A percentile compares a stretch with the other conserved stretches of the same genome.
Evolutionary conservation across 306 rosid species (phyloP).

Genomic region (Adenanthera pavonina): DNA sequence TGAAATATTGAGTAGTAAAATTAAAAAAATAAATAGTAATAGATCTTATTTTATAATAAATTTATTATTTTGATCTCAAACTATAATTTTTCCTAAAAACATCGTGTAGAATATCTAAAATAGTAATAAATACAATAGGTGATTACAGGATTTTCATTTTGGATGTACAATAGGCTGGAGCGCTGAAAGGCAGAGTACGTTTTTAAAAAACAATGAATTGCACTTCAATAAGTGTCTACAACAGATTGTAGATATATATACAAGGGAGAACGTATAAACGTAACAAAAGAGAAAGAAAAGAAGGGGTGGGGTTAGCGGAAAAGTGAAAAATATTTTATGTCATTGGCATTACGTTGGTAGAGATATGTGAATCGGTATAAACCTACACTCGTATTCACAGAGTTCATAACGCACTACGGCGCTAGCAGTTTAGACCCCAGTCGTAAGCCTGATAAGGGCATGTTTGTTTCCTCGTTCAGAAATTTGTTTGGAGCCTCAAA

Average conservation of each 20-base stretch:
- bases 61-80: too few relatives aligned
- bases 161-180: background rate
- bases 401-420: constrained; percentile 38
- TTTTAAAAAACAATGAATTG: background rate
- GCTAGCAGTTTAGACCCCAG: constrained; percentile 83
- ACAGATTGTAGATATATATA: background rate
- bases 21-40: too few relatives aligned
- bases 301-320: too few relatives aligned
- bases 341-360: constrained; percentile 28
- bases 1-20: too few relatives aligned
- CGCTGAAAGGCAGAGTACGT: background rate
- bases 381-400: too few relatives aligned
- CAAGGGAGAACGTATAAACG: background rate
- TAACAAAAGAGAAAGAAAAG: background rate
- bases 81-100: too few relatives aligned
- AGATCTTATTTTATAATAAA: too few relatives aligned
- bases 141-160: background rate
- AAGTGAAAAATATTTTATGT: too few relatives aligned
- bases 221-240: background rate
- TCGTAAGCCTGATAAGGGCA: constrained; percentile 79
- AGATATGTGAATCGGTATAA: constrained; percentile 8
- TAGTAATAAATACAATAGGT: too few relatives aligned
- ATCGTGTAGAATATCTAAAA: too few relatives aligned
- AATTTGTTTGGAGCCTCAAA: too few relatives aligned
- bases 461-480: too few relatives aligned